These are phyloP conservation scores for Lippia alba DNA, from an alignment of 305 asterid genomes.

Conservation along the genomic window DNA sequence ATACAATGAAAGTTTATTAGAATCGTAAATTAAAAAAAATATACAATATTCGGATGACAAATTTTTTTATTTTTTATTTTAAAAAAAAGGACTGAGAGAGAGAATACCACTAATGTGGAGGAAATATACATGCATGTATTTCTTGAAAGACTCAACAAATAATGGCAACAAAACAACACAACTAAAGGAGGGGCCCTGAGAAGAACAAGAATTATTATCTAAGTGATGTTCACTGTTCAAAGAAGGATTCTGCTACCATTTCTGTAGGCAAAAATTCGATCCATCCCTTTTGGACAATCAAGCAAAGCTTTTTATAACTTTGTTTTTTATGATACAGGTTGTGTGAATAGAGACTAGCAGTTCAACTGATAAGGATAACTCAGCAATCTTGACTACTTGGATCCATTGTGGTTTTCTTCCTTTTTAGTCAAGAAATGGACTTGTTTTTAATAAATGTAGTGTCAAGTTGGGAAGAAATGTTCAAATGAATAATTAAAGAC, in stretches of 20 bases:
- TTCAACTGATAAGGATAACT: constrained; percentile 34
- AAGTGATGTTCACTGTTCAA: not conserved
- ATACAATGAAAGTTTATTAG: too few relatives aligned
- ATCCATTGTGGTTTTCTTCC: not conserved
- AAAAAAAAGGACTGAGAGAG: too few relatives aligned
- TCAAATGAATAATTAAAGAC: constrained; percentile 26
- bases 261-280: constrained; percentile 16
- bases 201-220: not conserved
- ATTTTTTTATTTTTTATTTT: too few relatives aligned
- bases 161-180: not conserved
- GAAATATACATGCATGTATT: too few relatives aligned
- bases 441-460: constrained; percentile 3
- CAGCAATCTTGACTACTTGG: not conserved
- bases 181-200: not conserved
- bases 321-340: constrained; percentile 3
- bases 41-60: too few relatives aligned
- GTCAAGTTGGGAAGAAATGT: constrained; percentile 26
- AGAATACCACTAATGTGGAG: too few relatives aligned
- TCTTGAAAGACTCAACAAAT: not conserved
- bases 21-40: too few relatives aligned
- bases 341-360: constrained; percentile 22
- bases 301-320: constrained; percentile 15
- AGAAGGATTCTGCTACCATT: constrained; percentile 13
- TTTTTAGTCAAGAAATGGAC: constrained; percentile 17
- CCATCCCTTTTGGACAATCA: constrained; percentile 23